These are phyloP conservation scores for Barnettozyma vustinii DNA, from an alignment of 805 yeast species.

Conservation along the genomic window DNA sequence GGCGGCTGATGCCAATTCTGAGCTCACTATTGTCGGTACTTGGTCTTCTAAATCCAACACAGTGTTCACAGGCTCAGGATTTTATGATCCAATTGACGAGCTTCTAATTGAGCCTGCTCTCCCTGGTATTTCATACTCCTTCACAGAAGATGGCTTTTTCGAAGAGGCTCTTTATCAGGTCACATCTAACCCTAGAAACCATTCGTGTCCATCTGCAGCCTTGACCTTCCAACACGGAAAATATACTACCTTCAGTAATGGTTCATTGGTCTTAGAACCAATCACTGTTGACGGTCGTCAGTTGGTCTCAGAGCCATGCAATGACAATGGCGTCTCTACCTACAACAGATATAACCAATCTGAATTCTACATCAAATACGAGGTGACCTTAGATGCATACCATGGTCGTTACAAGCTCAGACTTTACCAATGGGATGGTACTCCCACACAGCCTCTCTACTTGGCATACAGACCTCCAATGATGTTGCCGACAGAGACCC, in stretches of 20 bases:
- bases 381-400: conserved; percentile 64
- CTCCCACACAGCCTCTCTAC: conserved; percentile 80
- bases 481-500: conserved; percentile 90
- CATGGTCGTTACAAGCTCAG: conserved; percentile 78
- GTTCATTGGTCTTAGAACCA: conserved; percentile 66
- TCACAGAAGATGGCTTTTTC: conserved; percentile 85
- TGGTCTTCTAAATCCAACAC: conserved; percentile 94
- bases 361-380: conserved; percentile 52
- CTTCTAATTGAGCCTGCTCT: conserved; percentile 90
- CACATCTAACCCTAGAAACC: conserved; percentile 61
- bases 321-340: conserved; percentile 48
- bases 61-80: conserved; percentile 95
- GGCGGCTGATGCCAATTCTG: conserved; percentile 9
- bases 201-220: conserved; percentile 79
- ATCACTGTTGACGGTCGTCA: conserved; percentile 89
- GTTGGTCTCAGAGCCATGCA: conserved; percentile 81
- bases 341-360: conserved; percentile 72
- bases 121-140: conserved; percentile 91
- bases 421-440: conserved; percentile 72
- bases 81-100: conserved; percentile 95
- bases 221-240: conserved; percentile 87
- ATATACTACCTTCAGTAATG: conserved; percentile 57
- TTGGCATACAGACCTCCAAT: conserved; percentile 90
- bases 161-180: conserved; percentile 89
- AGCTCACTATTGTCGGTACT: conserved; percentile 61